Evolutionary conservation across 2,329 filamentous ascomycete genomes (phyloP).

Genomic region (Pyrenochaeta sp.): DNA sequence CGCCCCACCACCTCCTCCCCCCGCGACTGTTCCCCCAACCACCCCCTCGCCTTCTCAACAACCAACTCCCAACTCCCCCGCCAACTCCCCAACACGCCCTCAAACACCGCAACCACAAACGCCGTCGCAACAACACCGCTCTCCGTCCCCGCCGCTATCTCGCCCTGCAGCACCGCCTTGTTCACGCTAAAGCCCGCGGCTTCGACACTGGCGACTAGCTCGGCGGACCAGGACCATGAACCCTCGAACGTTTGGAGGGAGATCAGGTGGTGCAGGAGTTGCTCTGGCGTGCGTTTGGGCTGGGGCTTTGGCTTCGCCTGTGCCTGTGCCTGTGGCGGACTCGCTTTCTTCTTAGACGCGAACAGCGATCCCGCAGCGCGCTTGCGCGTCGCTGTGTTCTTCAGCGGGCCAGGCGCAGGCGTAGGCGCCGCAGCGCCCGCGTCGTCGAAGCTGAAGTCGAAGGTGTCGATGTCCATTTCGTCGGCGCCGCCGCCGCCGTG

Average conservation of each 20-base stretch:
- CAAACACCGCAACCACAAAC: constrained; percentile 59
- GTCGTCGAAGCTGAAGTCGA: constrained; percentile 24
- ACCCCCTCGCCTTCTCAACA: constrained; percentile 65
- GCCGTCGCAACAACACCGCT: constrained; percentile 46
- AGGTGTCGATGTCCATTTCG: constrained; percentile 27
- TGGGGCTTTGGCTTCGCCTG: not conserved
- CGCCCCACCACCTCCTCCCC: constrained; percentile 6
- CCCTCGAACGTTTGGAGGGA: constrained; percentile 65
- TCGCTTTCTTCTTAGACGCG: too few species aligned
- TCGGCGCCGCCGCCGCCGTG: constrained; percentile 57
- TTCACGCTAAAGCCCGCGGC: constrained; percentile 11
- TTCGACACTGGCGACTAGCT: constrained; percentile 29
- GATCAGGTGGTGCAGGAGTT: constrained; percentile 56
- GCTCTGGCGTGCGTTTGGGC: constrained; percentile 9
- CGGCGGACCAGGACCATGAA: constrained; percentile 54
- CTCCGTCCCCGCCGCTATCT: constrained; percentile 14
- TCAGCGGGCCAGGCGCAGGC: too few species aligned
- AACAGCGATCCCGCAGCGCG: too few species aligned
- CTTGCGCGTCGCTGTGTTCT: too few species aligned
- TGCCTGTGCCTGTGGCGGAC: not conserved
- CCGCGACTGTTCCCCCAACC: constrained; percentile 20
- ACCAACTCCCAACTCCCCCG: constrained; percentile 70
- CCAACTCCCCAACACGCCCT: constrained; percentile 53
- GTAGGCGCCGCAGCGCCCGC: not conserved
- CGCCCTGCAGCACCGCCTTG: not conserved